Evolutionary conservation across 2,329 filamentous ascomycete genomes (phyloP).

Genomic region (Trichoderma citrinoviride): DNA sequence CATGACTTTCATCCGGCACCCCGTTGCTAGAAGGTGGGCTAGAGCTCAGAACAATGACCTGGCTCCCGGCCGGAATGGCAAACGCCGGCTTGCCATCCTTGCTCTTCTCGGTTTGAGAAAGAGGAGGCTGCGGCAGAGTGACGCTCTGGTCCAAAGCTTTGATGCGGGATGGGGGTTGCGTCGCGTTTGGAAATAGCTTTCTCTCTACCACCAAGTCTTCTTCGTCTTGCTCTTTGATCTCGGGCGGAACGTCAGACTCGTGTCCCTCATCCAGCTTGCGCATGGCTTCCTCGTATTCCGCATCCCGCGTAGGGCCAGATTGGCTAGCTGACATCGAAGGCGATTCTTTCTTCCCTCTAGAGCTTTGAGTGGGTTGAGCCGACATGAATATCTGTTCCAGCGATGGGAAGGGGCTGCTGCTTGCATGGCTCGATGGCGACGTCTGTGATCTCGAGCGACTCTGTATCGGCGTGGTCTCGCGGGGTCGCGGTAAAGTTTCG

Average conservation of each 20-base stretch:
- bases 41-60: conserved; percentile 35
- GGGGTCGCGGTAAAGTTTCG: conserved; percentile 26
- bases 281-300: conserved; percentile 47
- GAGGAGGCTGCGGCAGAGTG: conserved; percentile 4
- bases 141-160: neutral
- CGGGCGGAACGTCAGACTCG: conserved; percentile 29
- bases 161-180: conserved; percentile 29
- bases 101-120: conserved; percentile 22
- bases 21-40: conserved; percentile 26
- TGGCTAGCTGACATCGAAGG: neutral
- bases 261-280: conserved; percentile 39
- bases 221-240: conserved; percentile 30
- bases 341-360: conserved; percentile 26
- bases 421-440: conserved; percentile 17
- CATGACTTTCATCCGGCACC: conserved; percentile 25
- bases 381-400: conserved; percentile 43
- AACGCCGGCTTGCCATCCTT: conserved; percentile 29
- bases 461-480: conserved; percentile 21
- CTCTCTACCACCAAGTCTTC: conserved; percentile 7
- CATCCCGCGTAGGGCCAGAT: conserved; percentile 30
- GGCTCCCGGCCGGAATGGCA: conserved; percentile 32
- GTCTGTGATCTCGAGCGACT: conserved; percentile 13
- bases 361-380: conserved; percentile 39
- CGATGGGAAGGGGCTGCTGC: conserved; percentile 38
- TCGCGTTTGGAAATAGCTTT: conserved; percentile 35